These are phyloP conservation scores for Macadamia tetraphylla DNA, from an alignment of 164 flowering plant genomes.

Conservation along the genomic window DNA sequence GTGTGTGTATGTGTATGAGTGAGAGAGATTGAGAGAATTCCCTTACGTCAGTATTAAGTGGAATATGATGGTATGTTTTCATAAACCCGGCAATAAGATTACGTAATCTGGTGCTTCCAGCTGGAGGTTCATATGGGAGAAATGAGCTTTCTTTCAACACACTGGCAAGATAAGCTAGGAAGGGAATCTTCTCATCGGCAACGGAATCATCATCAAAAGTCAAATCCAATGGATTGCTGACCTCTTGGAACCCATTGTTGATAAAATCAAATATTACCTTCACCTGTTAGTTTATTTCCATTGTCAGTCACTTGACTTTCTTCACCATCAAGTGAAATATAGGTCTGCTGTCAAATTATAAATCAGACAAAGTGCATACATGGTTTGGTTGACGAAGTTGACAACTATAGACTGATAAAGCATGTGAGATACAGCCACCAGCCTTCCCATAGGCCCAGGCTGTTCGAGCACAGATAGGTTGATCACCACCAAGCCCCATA, in stretches of 20 bases:
- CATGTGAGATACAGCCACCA: constrained; percentile 94
- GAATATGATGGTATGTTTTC: constrained; percentile 85
- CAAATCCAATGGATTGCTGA: constrained; percentile 87
- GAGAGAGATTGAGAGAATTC: background rate
- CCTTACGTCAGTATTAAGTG: constrained; percentile 72
- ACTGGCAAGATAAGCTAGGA: constrained; percentile 86
- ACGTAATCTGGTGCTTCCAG: constrained; percentile 79
- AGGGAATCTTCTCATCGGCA: constrained; percentile 98
- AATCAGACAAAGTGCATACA: constrained; percentile 28
- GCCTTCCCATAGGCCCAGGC: constrained; percentile 97
- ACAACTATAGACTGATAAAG: constrained; percentile 93
- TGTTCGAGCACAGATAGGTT: constrained; percentile 97
- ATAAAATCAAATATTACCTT: constrained; percentile 87
- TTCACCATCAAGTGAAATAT: background rate
- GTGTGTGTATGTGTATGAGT: background rate
- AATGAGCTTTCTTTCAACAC: constrained; percentile 55
- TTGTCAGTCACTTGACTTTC: constrained; percentile 11
- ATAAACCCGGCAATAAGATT: constrained; percentile 77
- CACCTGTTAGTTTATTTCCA: constrained; percentile 50
- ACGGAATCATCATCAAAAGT: constrained; percentile 90
- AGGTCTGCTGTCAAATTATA: background rate
- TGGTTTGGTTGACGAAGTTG: constrained; percentile 92
- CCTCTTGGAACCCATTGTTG: constrained; percentile 76
- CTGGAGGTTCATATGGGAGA: constrained; percentile 85
- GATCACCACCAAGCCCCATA: constrained; percentile 93